Percentiles rank a stretch among this genome's conserved stretches.
Evolutionary conservation across 2,329 filamentous ascomycete species (phyloP).

Genomic region (Sclerotinia minor): DNA sequence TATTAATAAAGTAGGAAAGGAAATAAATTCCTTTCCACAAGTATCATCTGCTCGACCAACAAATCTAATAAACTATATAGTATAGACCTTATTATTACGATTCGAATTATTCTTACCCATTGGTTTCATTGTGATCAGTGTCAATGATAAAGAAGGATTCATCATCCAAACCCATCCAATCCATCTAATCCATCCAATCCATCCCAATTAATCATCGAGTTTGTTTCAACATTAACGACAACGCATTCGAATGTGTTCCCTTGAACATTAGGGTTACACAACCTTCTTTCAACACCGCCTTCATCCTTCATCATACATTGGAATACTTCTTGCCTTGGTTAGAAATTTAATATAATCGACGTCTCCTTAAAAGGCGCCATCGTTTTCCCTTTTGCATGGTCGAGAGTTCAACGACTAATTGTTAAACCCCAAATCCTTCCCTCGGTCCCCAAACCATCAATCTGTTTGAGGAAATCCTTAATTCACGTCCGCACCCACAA

Average conservation of each 20-base stretch:
- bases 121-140: background rate
- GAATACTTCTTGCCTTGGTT: background rate
- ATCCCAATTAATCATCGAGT: conserved; percentile 7
- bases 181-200: background rate
- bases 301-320: background rate
- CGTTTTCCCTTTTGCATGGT: conserved; percentile 7
- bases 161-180: background rate
- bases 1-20: background rate
- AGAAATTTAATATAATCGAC: background rate
- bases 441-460: conserved; percentile 14
- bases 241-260: conserved; percentile 23
- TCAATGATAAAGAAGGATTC: background rate
- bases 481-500: background rate
- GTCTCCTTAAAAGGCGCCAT: conserved; percentile 7
- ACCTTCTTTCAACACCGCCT: conserved; percentile 17
- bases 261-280: conserved; percentile 20
- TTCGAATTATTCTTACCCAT: background rate
- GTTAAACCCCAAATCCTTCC: conserved; percentile 12
- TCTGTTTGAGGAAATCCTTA: conserved; percentile 1
- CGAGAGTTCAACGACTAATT: conserved; percentile 2
- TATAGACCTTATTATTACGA: background rate
- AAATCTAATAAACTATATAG: background rate
- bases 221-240: conserved; percentile 21
- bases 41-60: background rate
- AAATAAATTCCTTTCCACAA: background rate